phyloP scores from a whole-genome alignment of 352 stramenopile genomes.

The Phytophthora aleatoria region DNA sequence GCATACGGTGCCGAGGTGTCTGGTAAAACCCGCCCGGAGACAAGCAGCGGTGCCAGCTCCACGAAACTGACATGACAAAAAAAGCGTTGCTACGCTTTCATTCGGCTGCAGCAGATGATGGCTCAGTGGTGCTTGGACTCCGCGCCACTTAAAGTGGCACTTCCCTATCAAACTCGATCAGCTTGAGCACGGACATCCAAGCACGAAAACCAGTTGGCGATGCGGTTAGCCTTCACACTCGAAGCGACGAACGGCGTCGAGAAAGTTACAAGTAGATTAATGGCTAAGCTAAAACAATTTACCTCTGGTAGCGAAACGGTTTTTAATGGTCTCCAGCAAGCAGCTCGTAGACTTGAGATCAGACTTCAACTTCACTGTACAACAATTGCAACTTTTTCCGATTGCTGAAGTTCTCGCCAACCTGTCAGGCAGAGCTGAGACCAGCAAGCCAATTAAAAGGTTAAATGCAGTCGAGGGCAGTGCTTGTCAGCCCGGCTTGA shows the following conservation, averaged over 20 bases:
- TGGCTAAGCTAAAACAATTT: too few relatives aligned
- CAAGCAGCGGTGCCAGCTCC: background rate
- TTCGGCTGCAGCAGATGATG: conserved; percentile 18
- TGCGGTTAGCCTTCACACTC: background rate
- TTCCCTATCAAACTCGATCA: conserved; percentile 2
- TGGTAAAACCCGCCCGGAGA: background rate
- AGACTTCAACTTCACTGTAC: too few relatives aligned
- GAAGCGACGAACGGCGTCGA: background rate
- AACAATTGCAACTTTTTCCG: too few relatives aligned
- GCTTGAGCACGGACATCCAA: conserved; percentile 1
- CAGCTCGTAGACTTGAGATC: too few relatives aligned
- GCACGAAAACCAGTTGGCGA: background rate
- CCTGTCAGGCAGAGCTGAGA: too few relatives aligned
- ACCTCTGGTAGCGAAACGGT: too few relatives aligned
- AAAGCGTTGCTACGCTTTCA: conserved; percentile 5
- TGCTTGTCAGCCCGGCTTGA: too few relatives aligned
- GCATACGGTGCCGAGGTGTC: background rate
- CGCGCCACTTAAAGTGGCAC: background rate
- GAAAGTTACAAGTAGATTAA: too few relatives aligned
- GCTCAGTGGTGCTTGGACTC: background rate
- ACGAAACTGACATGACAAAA: background rate
- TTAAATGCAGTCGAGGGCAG: too few relatives aligned
- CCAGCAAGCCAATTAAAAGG: too few relatives aligned
- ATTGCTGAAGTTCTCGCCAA: too few relatives aligned
- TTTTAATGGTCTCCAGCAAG: too few relatives aligned